Base-by-base conservation (phyloP, 305 asterid species). In the Fraxinus velutina region DNA sequence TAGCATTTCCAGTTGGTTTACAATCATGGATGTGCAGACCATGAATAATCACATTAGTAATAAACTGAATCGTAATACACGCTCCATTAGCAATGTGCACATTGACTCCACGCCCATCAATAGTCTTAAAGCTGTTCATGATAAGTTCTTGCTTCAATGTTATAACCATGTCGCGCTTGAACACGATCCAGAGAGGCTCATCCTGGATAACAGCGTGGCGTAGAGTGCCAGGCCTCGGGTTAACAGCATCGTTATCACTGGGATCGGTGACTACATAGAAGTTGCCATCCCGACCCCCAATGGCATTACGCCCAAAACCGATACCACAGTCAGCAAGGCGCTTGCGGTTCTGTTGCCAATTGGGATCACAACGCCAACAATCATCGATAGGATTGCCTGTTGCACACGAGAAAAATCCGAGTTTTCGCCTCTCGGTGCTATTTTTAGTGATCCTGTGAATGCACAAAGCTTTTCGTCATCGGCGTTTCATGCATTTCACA, bases 121-220 rank as follows among this genome's bases (percentile, higher is more conserved):
- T 91, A n/a, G 99, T 95, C 92, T 95, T 95, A 71, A 94, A 95
- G 82, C 99, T 95, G 90, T 95, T 95, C 97, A 95, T 91, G 79
- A 95, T 90, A 73, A 95, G 88, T 82, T 95, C 99, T 83, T 95
- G 98, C 93, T 95, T 95, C 84, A 94, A 34, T 1, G 83, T 85
- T 29, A 95, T 95, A 10, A 90, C 97, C 99, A 95, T 95, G 87
- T 95, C 97, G 0, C 98, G 89, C 57, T 92, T 79, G 90, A 95
- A 95, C 76, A 95, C 88, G 36, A 95, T 93, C 99, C 99, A 95
- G 1, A 95, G 88, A 5, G 99, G 99, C 83, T 88, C 88, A 1
- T 90, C 95, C 76, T 95, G 99, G 79, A 95, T 95, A 42, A 88
- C 99, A 12, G 99, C 99, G 9, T 93, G 94, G 66, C 99, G 94